Base-by-base conservation (phyloP, 495 filamentous ascomycete species). In the Letharia lupina region DNA sequence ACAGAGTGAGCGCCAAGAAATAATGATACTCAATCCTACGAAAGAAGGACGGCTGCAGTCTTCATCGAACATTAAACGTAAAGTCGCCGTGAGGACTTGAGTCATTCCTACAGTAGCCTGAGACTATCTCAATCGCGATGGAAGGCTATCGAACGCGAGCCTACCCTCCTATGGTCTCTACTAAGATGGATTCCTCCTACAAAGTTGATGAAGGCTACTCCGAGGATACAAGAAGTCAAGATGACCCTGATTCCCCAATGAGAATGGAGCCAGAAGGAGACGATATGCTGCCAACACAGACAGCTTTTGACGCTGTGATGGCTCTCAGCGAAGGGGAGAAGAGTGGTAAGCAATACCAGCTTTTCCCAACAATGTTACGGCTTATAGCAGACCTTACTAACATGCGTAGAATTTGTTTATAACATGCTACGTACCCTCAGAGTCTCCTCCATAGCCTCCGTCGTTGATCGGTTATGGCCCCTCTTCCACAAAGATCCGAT, bases 401-500 rank as follows among this genome's bases (percentile, higher is more conserved):
- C 39, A 39, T 39, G 1, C 15, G 15, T 56, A 84, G 81, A 82
- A 68, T 72, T 84, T 62, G 79, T 79, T 37, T 83, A 81, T 63
- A 78, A 74, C 37, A 67, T 95, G 33, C 78, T 96, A 45, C 83
- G 85, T 66, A 85, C 87, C 59, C 80, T 96, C 8, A 87, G 87
- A 28, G 92, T 90, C 28, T 87, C 86, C 42, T 83, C 85, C 16
- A 85, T 96, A 61, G 85, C 87, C 20, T 81, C 85, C n/a, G 84
- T 96, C 31, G 90, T 94, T 35, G 87, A 89, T 52, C 81, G 83
- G 52, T 78, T 96, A 23, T 86, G 87, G 58, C 89, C 88, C 11
- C 84, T 90, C 9, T 86, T 96, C 35, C 91, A 97, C 75, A 91
- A 96, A 77, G 91, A 98, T 76, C 96, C 96, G 57, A 83, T 96